Evolutionary conservation across 441 rosid species (phyloP).

Genomic region (Populus hybrid): DNA sequence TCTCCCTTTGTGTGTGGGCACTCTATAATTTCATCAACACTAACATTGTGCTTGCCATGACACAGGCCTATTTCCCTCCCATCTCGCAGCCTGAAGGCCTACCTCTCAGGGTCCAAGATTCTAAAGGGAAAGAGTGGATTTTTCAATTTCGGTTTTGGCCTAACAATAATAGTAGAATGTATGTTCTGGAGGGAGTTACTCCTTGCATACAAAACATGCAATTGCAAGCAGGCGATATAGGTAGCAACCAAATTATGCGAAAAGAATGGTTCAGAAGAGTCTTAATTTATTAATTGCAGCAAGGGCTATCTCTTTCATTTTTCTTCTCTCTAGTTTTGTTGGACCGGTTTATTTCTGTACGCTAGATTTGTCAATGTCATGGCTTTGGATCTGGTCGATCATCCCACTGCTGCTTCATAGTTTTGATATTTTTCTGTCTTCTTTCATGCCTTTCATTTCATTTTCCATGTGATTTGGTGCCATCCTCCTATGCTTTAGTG

Average conservation of each 20-base stretch:
- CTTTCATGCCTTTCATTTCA: conserved; percentile 10
- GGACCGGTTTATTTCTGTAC: conserved; percentile 10
- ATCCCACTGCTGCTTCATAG: not conserved
- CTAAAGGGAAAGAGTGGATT: conserved; percentile 94
- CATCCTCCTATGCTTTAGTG: conserved; percentile 13
- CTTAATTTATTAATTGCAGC: not conserved
- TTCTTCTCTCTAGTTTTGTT: conserved; percentile 8
- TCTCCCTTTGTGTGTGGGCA: not conserved
- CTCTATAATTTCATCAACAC: conserved; percentile 3
- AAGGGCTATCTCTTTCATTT: conserved; percentile 5
- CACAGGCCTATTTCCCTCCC: conserved; percentile 87
- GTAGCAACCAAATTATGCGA: conserved; percentile 37
- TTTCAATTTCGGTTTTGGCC: conserved; percentile 99
- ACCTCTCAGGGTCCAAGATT: conserved; percentile 91
- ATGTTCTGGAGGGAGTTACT: conserved; percentile 93
- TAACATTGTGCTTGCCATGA: conserved; percentile 16
- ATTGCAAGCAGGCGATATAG: conserved; percentile 96
- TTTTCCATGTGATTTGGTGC: conserved; percentile 17
- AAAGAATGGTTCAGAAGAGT: conserved; percentile 13
- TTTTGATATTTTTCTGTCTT: conserved; percentile 10
- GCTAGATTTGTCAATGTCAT: conserved; percentile 1
- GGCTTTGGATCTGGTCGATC: conserved; percentile 10
- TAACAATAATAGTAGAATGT: conserved; percentile 88
- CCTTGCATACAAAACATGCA: conserved; percentile 95
- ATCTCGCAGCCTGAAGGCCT: conserved; percentile 87